Conservation (phyloP, 805 yeast species). For the Wickerhamiella qilinensis region DNA sequence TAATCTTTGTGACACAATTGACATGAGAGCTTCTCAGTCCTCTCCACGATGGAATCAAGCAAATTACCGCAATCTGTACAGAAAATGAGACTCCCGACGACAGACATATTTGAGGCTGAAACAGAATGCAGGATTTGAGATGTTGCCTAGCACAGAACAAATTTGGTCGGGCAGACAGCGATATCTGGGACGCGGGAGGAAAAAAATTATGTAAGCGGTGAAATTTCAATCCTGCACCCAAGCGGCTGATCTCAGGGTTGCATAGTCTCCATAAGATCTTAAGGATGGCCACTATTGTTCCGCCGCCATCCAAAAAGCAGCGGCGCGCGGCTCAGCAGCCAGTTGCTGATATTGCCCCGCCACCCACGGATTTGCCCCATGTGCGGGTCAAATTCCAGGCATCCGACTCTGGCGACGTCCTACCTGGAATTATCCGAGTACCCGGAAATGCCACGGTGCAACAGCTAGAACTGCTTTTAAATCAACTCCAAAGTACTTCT, state of each 20-base stretch:
- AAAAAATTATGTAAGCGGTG: too few species aligned
- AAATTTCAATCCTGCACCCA: neutral
- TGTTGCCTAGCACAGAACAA: too few species aligned
- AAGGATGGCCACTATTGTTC: conserved; percentile 88
- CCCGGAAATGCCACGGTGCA: conserved; percentile 78
- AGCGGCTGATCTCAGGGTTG: too few species aligned
- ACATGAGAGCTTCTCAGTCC: conserved; percentile 37
- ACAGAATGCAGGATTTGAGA: too few species aligned
- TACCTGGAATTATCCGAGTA: conserved; percentile 75
- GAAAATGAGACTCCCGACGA: conserved; percentile 86
- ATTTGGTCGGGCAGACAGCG: neutral
- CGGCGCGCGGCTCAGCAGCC: conserved; percentile 70
- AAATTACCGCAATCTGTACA: conserved; percentile 88
- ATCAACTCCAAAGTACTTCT: conserved; percentile 38
- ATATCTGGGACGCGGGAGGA: conserved; percentile 9
- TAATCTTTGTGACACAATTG: conserved; percentile 31
- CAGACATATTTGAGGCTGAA: too few species aligned
- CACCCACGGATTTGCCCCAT: conserved; percentile 71
- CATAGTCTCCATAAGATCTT: too few species aligned
- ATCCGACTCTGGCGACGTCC: conserved; percentile 73
- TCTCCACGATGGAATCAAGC: conserved; percentile 47
- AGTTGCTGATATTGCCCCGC: conserved; percentile 45
- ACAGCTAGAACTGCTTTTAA: conserved; percentile 77
- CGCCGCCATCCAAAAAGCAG: conserved; percentile 87
- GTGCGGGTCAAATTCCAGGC: conserved; percentile 84